phyloP scores from a whole-genome alignment of 1,284 basidiomycete species.

The Austroboletus niveus region DNA sequence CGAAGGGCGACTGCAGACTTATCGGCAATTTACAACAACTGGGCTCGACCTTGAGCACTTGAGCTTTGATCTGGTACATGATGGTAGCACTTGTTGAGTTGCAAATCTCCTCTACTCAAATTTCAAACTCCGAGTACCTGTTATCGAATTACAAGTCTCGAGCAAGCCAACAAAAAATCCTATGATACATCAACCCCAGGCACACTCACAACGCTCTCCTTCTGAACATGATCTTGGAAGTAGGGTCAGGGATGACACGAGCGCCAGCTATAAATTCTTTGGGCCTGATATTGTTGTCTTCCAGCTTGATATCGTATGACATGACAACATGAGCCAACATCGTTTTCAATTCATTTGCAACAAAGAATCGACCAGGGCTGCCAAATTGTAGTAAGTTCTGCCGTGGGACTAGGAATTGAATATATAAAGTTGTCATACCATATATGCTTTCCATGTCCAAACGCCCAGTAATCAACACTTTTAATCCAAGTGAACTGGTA shows the following conservation, averaged over 20 bases:
- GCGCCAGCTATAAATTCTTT: constrained; percentile 2
- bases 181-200: too few species aligned
- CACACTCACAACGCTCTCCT: background rate
- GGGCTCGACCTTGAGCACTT: too few species aligned
- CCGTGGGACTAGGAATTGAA: too few species aligned
- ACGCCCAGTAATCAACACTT: constrained; percentile 4
- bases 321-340: constrained; percentile 14
- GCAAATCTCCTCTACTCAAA: too few species aligned
- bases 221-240: constrained; percentile 11
- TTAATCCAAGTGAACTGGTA: constrained; percentile 4
- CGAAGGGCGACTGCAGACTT: too few species aligned
- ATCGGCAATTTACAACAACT: too few species aligned
- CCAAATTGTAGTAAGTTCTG: background rate
- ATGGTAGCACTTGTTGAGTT: too few species aligned
- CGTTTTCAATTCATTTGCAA: constrained; percentile 6
- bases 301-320: constrained; percentile 5
- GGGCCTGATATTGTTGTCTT: constrained; percentile 1
- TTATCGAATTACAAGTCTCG: too few species aligned
- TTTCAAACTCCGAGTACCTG: too few species aligned
- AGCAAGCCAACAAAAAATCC: too few species aligned
- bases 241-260: background rate
- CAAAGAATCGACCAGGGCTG: constrained; percentile 15
- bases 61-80: too few species aligned
- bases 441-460: constrained; percentile 10
- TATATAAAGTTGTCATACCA: constrained; percentile 1